Evolutionary conservation across 495 filamentous ascomycete genomes (phyloP), one percentile per base, ranked within the genome.

Genomic region (Penicillium cataractarum): DNA sequence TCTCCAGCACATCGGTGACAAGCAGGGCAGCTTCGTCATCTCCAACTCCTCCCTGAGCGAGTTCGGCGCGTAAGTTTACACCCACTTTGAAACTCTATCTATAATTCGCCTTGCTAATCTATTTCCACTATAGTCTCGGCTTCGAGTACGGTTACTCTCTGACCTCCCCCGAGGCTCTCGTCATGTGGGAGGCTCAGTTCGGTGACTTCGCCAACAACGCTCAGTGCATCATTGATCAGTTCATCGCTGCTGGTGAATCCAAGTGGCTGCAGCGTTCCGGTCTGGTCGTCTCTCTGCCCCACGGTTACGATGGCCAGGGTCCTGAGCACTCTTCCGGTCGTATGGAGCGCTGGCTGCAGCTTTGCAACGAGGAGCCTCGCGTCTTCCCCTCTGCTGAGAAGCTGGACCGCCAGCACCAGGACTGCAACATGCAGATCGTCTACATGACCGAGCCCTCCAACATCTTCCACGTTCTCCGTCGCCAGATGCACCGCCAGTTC

Each of bases 141-240:
- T 99, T 99, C 74, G 95, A 99, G 76, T 99, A 99, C 71, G 95
- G 95, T 69, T 99, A 99, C 82, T 98, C 96, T 9, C 79, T 99
- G 50, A 96, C 92, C 58, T 97, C 96, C 48, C 95, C 95, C 40
- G 94, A 97, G 74, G 95, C 94, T 42, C 86, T 99, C 31, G 92
- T 98, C 62, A 93, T 99, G 86, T 99, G 95, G 95, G 95, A 99
- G 78, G 95, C 95, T 33, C 95, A 99, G 80, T 99, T 99, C 75
- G 95, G 95, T 81, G 95, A 99, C 78, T 99, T 99, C 66, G 95
- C 93, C 82, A 99, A 99, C 86, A 98, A 97, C 77, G 92, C 93
- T 48, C 95, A 99, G 77, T 97, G 93, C 76, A 96, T 99, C 79
- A 93, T 97, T 72, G 95, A 99, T 77, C 95, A 99, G 80, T 99